A percentile compares a stretch with the other conserved stretches of the same genome.
These are phyloP conservation scores for Trichoderma asperellum DNA, from an alignment of 2,329 filamentous ascomycete genomes.

Conservation along the genomic window DNA sequence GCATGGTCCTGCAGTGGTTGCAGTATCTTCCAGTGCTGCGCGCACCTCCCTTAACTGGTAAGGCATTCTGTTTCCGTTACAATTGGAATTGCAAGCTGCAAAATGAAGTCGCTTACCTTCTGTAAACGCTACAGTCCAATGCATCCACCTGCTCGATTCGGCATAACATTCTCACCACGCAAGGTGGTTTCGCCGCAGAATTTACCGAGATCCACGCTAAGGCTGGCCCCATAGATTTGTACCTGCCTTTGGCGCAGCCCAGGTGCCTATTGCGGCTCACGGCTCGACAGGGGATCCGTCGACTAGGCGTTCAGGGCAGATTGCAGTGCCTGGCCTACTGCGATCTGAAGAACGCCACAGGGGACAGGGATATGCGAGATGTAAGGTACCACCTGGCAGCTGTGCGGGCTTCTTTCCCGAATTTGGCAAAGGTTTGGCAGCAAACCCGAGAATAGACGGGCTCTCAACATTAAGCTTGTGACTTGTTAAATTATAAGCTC, in stretches of 20 bases:
- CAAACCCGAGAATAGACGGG: not conserved
- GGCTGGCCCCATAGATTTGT: not conserved
- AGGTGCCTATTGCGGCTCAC: not conserved
- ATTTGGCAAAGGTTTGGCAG: not conserved
- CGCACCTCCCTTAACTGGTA: not conserved
- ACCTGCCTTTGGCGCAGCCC: not conserved
- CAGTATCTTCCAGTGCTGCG: not conserved
- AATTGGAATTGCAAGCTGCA: not conserved
- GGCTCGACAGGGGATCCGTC: not conserved
- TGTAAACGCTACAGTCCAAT: slow-evolving; percentile 13
- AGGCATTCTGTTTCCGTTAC: not conserved
- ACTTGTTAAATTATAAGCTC: not conserved
- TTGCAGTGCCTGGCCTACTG: not conserved
- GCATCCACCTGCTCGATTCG: slow-evolving; percentile 7
- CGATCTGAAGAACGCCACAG: not conserved
- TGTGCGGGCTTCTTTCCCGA: not conserved
- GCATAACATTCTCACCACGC: slow-evolving; percentile 4
- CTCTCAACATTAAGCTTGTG: not conserved
- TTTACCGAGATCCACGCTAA: slow-evolving; percentile 8
- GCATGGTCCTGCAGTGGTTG: not conserved
- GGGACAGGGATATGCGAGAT: not conserved
- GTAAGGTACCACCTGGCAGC: not conserved
- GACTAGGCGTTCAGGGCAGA: not conserved
- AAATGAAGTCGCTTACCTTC: slow-evolving; percentile 8
- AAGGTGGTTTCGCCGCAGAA: slow-evolving; percentile 12